Base-by-base conservation (phyloP, 148 eudicot genomes). In the Camellia granthamiana region DNA sequence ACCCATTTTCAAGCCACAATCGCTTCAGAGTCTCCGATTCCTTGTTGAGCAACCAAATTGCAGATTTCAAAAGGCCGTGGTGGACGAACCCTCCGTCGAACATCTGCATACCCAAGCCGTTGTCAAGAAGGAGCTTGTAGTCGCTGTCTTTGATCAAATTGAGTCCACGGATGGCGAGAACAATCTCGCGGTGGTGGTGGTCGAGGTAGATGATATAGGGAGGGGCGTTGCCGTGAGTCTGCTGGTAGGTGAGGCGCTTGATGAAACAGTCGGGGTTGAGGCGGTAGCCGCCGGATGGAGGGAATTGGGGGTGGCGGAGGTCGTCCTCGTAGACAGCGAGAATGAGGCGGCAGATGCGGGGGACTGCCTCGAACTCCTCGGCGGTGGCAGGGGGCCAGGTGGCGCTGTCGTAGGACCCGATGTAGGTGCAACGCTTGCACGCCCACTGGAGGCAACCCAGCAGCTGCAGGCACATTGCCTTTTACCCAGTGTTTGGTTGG, bases 71-170 rank as follows among this genome's bases (percentile, higher is more conserved):
- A 42, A 95, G 72, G 73, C 99, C 99, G 54, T 93, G 88, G 78
- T 95, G 99, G 3, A 93, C 99, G 18, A 86, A 95, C 46, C 99
- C 99, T 1, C 99, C 99, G 74, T 95, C 99, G 60, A 92, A 95
- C 93, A 87, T 91, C 86, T 93, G 98, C 78, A 78, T 87, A n/a
- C 99, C 98, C 4, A 93, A 85, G 9, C 87, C 77, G 77, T 95
- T 93, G 21, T 93, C 88, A 3, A 93, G 81, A 19, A 95, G 63
- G 0, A 92, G 52, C 81, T 91, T 88, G 72, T 95, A 95, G 74
- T 96, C 97, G 23, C 89, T 88, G 9, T 91, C 95, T n/a, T 89
- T 96, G 0, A 64, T 77, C n/a, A 96, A 69, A 77, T 93, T 96
- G 13, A 96, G 75, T 1, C 98, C 99, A 3, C 99, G 87, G 2